These are phyloP conservation scores for Kodamaea derodonti DNA, from an alignment of 1,139 yeast genomes.

Conservation along the genomic window DNA sequence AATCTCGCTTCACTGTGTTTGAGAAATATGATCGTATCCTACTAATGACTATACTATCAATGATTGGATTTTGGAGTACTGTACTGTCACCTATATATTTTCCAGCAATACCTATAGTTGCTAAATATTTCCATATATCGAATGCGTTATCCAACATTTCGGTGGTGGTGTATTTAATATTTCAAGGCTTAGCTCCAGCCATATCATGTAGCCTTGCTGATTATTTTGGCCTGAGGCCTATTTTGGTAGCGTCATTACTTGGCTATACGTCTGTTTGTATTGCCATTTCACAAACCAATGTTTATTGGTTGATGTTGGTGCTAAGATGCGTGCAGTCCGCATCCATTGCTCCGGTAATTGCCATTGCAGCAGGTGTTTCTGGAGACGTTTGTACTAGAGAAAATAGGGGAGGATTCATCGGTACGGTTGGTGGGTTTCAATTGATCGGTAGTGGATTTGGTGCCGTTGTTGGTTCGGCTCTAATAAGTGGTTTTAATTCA, in stretches of 20 bases:
- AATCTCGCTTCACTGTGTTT: constrained; percentile 15
- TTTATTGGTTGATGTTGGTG: constrained; percentile 33
- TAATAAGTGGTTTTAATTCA: constrained; percentile 23
- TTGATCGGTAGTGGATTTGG: constrained; percentile 40
- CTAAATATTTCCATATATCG: constrained; percentile 22
- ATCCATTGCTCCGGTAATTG: constrained; percentile 38
- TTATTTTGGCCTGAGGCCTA: constrained; percentile 64
- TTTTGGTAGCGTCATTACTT: constrained; percentile 48
- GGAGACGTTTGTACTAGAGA: constrained; percentile 37
- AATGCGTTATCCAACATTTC: constrained; percentile 28
- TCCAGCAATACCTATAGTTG: constrained; percentile 39
- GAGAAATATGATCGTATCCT: constrained; percentile 10
- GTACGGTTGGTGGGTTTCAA: constrained; percentile 32
- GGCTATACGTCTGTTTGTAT: constrained; percentile 55
- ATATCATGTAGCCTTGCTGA: constrained; percentile 67
- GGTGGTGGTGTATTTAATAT: constrained; percentile 34
- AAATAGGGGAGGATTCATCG: constrained; percentile 40
- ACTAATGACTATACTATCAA: constrained; percentile 24
- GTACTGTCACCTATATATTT: constrained; percentile 38
- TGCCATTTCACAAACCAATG: constrained; percentile 56
- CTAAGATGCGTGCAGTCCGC: constrained; percentile 40
- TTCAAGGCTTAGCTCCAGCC: constrained; percentile 50
- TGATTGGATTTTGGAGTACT: constrained; percentile 39
- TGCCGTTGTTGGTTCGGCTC: constrained; percentile 36
- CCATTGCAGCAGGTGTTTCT: constrained; percentile 37